phyloP scores from a whole-genome alignment of 306 rosid species.

The Sphenostylis stenocarpa region DNA sequence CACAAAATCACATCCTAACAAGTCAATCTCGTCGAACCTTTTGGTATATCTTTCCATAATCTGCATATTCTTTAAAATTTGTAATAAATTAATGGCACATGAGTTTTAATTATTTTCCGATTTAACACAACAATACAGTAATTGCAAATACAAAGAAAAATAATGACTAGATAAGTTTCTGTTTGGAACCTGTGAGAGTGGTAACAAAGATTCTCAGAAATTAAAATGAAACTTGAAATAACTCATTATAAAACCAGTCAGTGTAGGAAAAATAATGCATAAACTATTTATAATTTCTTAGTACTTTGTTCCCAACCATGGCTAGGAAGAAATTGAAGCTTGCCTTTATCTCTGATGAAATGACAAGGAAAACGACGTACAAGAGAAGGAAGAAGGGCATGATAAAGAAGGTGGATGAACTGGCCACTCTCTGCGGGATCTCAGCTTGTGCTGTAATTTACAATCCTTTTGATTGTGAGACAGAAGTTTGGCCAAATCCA shows the following conservation, averaged over 20 bases:
- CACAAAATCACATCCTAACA: too few species aligned
- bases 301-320: constrained; percentile 32
- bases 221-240: too few species aligned
- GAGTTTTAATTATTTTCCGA: too few species aligned
- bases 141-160: neutral
- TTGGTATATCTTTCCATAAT: too few species aligned
- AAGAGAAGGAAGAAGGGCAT: constrained; percentile 66
- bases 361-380: constrained; percentile 52
- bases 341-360: constrained; percentile 38
- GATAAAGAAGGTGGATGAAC: constrained; percentile 53
- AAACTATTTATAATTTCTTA: neutral
- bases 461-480: too few species aligned
- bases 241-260: neutral
- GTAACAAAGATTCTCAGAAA: neutral
- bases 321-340: constrained; percentile 55
- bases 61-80: too few species aligned
- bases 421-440: constrained; percentile 34
- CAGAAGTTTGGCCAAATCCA: constrained; percentile 42
- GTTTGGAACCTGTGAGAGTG: too few species aligned
- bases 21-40: too few species aligned
- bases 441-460: too few species aligned
- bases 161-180: neutral
- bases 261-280: neutral
- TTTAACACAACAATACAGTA: neutral
- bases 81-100: too few species aligned